Base-by-base conservation (phyloP, 2,329 filamentous ascomycete species). In the Fusarium graminum region DNA sequence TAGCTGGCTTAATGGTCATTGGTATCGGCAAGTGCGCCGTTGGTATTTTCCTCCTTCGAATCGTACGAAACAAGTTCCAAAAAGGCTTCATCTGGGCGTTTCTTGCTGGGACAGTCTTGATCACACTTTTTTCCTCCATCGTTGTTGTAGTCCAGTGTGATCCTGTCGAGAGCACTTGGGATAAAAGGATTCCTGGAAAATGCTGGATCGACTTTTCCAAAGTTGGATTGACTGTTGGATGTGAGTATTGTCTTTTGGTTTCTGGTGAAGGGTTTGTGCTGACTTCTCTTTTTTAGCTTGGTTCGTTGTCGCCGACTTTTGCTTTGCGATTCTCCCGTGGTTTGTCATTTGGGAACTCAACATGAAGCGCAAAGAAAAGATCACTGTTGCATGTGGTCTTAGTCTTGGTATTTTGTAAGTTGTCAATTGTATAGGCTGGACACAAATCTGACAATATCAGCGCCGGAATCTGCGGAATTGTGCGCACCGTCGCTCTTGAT, bases 151-250 rank as follows among this genome's bases (percentile, higher is more conserved):
- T 66, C 8, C 62, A 58, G 8, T 63, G 63, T 7, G 52, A 53
- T 11, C 62, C 63, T 3, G 52, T 67, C 0, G 49, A 55, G n/a
- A 59, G 51, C 7, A 66, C 62, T 2, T 67, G 62, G 64, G 52
- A 67, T 34, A 47, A 39, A 2, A 34, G 62, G 4, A 39, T 67
- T 1, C 25, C 38, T 0, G 62, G 62, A 6, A 43, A 30, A 3
- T 66, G 64, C 2, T 66, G 63, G 63, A 51, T 67, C 25, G 64
- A 67, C 41, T 67, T 66, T 47, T 59, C 58, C n/a, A 67, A 63
- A 7, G 63, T 67, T 7, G 64, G 62, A 9, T 29, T 66, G 34
- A 63, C 62, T 6, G 63, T 66, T 2, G 63, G 63, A 44, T 67
- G 58, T 66, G 22, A 67, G 55, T 34, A 2, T 0, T 2, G 1